Percentiles rank a stretch among this genome's conserved stretches.
Conservation (phyloP, 2,329 filamentous ascomycete species). For the Orbilia oligospora region DNA sequence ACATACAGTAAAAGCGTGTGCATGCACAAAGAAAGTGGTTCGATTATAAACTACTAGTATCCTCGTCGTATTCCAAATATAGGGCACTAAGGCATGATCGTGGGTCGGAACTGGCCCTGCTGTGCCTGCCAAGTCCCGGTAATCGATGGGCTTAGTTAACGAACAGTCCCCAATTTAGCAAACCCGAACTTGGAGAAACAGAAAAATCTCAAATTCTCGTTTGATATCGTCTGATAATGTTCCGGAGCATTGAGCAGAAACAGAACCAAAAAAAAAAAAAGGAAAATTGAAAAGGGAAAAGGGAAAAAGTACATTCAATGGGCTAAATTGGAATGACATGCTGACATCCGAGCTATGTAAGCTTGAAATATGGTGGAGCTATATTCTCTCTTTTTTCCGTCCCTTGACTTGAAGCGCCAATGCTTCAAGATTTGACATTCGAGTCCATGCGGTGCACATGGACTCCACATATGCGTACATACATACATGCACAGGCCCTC, state of each 20-base stretch:
- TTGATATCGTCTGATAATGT: constrained; percentile 28
- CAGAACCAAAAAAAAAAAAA: neutral
- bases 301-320: neutral
- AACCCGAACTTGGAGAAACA: neutral
- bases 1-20: neutral
- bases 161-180: constrained; percentile 30
- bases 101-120: constrained; percentile 55
- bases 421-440: constrained; percentile 58
- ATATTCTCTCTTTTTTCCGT: constrained; percentile 19
- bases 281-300: neutral
- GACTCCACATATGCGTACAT: no score
- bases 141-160: constrained; percentile 32
- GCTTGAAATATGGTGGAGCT: constrained; percentile 15
- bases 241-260: neutral
- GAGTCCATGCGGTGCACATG: constrained; percentile 49
- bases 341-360: constrained; percentile 32
- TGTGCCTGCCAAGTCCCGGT: constrained; percentile 52
- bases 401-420: constrained; percentile 25
- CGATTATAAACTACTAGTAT: no score
- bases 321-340: constrained; percentile 8
- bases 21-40: neutral
- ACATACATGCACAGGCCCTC: constrained; percentile 32
- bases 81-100: constrained; percentile 36
- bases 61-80: constrained; percentile 54
- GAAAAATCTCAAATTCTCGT: constrained; percentile 46